Base-by-base conservation (phyloP, 352 stramenopile species). In the Globisporangium echinulatum region DNA sequence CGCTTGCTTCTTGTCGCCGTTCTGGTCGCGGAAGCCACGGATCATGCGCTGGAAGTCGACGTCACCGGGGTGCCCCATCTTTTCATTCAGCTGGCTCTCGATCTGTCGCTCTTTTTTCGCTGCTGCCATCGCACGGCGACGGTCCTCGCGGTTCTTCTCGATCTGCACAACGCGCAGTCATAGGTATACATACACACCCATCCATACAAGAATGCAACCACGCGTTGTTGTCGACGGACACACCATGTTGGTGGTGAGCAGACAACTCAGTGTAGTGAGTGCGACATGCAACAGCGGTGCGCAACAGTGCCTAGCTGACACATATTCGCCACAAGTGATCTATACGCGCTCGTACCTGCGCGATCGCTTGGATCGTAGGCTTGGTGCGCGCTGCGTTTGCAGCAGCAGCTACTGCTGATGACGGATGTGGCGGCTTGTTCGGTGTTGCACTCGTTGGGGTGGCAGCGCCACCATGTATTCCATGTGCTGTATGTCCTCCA, bases 31-130 rank as follows among this genome's bases (percentile, higher is more conserved):
- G 54, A 94, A 96, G 53, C 72, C 67, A 49, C 85, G 81, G 60
- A 96, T 96, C 88, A 96, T 96, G 61, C 88, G 82, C 68, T 96
- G 88, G 62, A 96, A 96, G 70, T 96, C 88, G 49, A 96, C 85
- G 67, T 96, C 88, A 38, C 88, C 88, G 2, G 88, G 88, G 48
- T 90, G 77, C 2, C 88, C 88, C 46, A 77, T 63, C 54, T 85
- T 82, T 62, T 96, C 87, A 61, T 94, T 94, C 60, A 79, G 46
- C 53, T 85, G 67, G 54, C 79, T 95, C 70, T 96, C 87, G 19
- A 73, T 65, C 62, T 95, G 72, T n/a, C 88, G 79, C 58, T 94
- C 83, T 42, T 86, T 78, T 73, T 96, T 96, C 62, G 85, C 86
- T 10, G 81, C 81, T 19, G 88, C 88, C 81, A 94, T 94, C 52